Evolutionary conservation across 768 basidiomycete genomes (phyloP), one percentile per base, ranked within the genome.

Genomic region (Coprinopsis strossmayeri): DNA sequence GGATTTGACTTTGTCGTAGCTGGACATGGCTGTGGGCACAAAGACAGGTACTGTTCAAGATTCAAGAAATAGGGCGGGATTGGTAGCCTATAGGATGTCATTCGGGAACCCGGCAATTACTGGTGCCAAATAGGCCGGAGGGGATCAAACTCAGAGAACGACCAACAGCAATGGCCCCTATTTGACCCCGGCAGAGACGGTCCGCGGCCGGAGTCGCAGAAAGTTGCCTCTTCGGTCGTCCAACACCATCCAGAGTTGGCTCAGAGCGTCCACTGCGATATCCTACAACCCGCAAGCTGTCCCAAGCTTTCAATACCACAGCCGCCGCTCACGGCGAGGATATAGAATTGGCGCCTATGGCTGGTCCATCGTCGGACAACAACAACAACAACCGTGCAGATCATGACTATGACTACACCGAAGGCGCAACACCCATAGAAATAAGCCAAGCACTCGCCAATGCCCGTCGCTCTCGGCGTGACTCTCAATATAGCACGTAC

Each of bases 331-430:
- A 39, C 24, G 55, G 53, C 44, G 58, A 66, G 51, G 43, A 55
- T 32, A 66, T 66, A 51, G 72, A 74, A 55, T 75, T 77, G 75
- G 51, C 65, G 45, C 61, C 69, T 37, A 55, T 69, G 28, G 63
- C 67, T 48, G 64, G 67, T 50, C 59, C 71, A 42, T 67, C 71
- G 38, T 48, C 45, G n/a, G 50, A 25, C 3, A 25, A 34, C 24
- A 41, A 24, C 50, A 56, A 20, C 49, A 52, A 51, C 48, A 26
- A 51, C 49, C 21, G 37, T 55, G 17, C 58, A 76, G n/a, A n/a
- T n/a, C n/a, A n/a, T n/a, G n/a, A n/a, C n/a, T n/a, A n/a, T 48
- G 91, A 93, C 68, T 93, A 93, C 62, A 91, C 91, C 1, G 91
- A 93, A 57, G 90, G 89, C 34, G 91, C 91, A 27, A 84, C 87